phyloP scores from a whole-genome alignment of 768 basidiomycete species.

The Thelephora aurantiotincta region DNA sequence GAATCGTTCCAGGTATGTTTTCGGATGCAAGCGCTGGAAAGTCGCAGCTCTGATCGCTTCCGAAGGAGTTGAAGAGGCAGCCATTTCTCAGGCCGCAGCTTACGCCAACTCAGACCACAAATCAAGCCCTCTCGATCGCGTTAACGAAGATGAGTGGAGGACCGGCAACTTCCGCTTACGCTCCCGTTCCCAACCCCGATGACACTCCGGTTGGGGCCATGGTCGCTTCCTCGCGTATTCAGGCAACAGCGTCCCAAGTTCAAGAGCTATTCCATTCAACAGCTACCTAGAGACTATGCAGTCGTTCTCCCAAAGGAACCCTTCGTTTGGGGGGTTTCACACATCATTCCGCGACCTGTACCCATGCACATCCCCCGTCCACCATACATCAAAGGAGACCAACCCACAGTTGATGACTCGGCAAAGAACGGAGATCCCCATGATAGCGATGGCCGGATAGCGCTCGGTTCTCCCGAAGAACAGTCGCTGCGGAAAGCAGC shows the following conservation, averaged over 20 bases:
- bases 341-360: slow-evolving; percentile 42
- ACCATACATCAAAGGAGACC: slow-evolving; percentile 27
- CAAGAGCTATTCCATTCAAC: no score
- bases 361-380: slow-evolving; percentile 44
- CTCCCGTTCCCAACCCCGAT: no score
- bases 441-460: slow-evolving; percentile 1
- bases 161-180: no score
- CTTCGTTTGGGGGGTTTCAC: slow-evolving; percentile 45
- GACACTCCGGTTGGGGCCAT: no score
- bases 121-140: no score
- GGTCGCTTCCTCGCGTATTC: no score
- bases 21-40: slow-evolving; percentile 84
- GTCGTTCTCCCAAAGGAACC: slow-evolving; percentile 56
- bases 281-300: slow-evolving; percentile 29
- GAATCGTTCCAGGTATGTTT: slow-evolving; percentile 78
- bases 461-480: slow-evolving; percentile 7
- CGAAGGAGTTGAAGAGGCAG: neutral
- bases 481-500: slow-evolving; percentile 10
- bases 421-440: neutral
- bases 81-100: neutral
- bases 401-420: slow-evolving; percentile 1
- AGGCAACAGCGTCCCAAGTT: no score
- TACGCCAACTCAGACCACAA: no score
- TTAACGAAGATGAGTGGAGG: neutral
- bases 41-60: slow-evolving; percentile 22